Evolutionary conservation across 192 early-diverging fungal species (phyloP).

Genomic region (Podochytrium sp.): DNA sequence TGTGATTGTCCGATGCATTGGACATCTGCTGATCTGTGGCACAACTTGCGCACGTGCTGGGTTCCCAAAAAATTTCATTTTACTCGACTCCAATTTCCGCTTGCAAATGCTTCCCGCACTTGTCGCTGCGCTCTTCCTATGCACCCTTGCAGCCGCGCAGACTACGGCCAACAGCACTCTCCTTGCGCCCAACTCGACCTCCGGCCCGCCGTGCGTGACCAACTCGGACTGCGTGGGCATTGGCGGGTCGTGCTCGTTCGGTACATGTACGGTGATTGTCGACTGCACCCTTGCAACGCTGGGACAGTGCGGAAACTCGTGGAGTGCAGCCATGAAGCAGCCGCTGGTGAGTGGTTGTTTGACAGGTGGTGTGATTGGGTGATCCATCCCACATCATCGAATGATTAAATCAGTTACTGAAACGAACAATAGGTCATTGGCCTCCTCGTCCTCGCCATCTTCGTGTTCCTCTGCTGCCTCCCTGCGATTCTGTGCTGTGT

Average conservation of each 20-base stretch:
- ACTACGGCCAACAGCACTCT: too few species aligned
- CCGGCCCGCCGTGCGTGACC: slow-evolving; percentile 17
- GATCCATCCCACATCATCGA: not conserved
- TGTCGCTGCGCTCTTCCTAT: too few species aligned
- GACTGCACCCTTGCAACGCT: not conserved
- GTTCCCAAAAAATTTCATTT: too few species aligned
- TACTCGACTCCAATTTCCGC: too few species aligned
- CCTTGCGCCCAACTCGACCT: too few species aligned
- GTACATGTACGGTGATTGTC: not conserved
- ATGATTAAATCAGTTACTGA: not conserved
- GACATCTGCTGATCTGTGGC: too few species aligned
- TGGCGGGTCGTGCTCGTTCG: slow-evolving; percentile 10
- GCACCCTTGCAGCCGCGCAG: too few species aligned
- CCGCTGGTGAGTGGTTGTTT: not conserved
- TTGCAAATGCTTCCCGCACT: too few species aligned
- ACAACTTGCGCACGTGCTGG: too few species aligned
- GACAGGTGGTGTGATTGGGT: too few species aligned
- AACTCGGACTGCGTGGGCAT: slow-evolving; percentile 20
- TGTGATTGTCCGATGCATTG: too few species aligned
- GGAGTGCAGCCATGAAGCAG: slow-evolving; percentile 7
- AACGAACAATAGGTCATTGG: slow-evolving; percentile 13
- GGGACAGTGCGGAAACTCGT: slow-evolving; percentile 4
- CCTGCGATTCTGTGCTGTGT: slow-evolving; percentile 19
- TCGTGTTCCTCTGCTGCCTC: slow-evolving; percentile 18
- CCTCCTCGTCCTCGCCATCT: not conserved